These are phyloP conservation scores for Alternaria metachromatica DNA, from an alignment of 2,329 filamentous ascomycete species.

Conservation along the genomic window DNA sequence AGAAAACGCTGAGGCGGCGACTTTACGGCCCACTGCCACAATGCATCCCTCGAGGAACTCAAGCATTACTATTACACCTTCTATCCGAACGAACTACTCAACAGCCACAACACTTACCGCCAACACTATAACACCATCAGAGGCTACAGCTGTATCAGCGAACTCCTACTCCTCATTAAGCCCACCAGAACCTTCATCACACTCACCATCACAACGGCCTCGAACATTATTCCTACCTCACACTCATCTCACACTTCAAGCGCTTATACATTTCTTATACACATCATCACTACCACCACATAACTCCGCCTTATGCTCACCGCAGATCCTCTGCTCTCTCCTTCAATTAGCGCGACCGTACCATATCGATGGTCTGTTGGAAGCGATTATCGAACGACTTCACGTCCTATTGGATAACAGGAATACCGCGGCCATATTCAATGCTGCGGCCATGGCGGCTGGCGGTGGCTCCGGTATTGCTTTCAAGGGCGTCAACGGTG, in stretches of 20 bases:
- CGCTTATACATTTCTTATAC: constrained; percentile 91
- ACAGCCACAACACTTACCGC: constrained; percentile 52
- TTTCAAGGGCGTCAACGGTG: constrained; percentile 53
- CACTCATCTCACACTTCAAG: constrained; percentile 85
- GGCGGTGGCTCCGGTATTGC: constrained; percentile 87
- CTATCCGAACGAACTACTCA: constrained; percentile 60
- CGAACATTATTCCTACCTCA: constrained; percentile 92
- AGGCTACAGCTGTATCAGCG: constrained; percentile 49
- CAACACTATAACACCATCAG: constrained; percentile 44
- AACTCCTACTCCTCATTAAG: constrained; percentile 54
- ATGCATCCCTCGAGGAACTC: constrained; percentile 73
- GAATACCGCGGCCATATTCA: constrained; percentile 96
- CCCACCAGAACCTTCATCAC: constrained; percentile 60
- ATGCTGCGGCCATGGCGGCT: constrained; percentile 96
- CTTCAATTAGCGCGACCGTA: constrained; percentile 94
- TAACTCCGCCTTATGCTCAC: constrained; percentile 81
- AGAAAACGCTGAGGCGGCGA: constrained; percentile 69
- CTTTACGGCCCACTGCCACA: constrained; percentile 68
- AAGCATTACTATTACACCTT: constrained; percentile 82
- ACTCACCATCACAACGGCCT: constrained; percentile 71
- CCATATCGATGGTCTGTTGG: constrained; percentile 87
- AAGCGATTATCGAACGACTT: constrained; percentile 89
- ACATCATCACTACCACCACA: constrained; percentile 84
- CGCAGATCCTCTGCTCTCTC: constrained; percentile 93
- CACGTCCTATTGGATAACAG: constrained; percentile 89